Evolutionary conservation across 352 stramenopile species (phyloP).

Genomic region (Globisporangium rhizosaccharum): DNA sequence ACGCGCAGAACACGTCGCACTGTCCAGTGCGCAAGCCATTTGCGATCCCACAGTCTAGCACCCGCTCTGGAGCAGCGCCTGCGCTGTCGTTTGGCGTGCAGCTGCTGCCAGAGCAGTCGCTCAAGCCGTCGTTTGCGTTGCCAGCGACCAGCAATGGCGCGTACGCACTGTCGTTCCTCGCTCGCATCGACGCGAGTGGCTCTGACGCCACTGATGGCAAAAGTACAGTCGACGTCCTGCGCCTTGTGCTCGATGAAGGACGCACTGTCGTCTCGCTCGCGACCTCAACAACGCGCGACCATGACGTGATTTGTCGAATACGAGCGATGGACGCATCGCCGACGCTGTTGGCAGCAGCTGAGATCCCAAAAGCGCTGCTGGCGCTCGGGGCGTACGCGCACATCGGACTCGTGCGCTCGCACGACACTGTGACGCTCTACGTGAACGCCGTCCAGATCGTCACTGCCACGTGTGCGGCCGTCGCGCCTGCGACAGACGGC

Average conservation of each 20-base stretch:
- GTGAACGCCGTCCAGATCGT: conserved; percentile 13
- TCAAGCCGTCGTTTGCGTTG: conserved; percentile 13
- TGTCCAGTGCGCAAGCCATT: conserved; percentile 59
- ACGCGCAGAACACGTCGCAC: conserved; percentile 20
- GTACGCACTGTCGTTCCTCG: conserved; percentile 40
- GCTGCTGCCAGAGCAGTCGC: conserved; percentile 21
- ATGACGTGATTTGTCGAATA: conserved; percentile 4
- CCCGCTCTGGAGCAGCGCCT: not conserved
- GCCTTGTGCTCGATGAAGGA: conserved; percentile 6
- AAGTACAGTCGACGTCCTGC: conserved; percentile 13
- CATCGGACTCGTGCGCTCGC: conserved; percentile 2
- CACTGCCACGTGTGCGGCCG: not conserved
- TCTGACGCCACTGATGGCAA: not conserved
- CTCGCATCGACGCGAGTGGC: conserved; percentile 21
- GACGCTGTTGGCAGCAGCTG: not conserved
- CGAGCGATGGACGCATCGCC: not conserved
- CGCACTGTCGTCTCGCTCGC: conserved; percentile 2
- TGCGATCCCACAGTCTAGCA: conserved; percentile 21
- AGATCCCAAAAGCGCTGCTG: not conserved
- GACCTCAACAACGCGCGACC: not conserved
- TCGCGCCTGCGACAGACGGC: not conserved
- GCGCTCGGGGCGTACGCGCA: conserved; percentile 18
- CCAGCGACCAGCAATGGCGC: not conserved
- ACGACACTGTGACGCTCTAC: conserved; percentile 3
- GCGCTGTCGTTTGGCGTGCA: conserved; percentile 29